A percentile compares a stretch with the other conserved stretches of the same genome.
These are phyloP conservation scores for Acidomyces sp. DNA, from an alignment of 495 filamentous ascomycete genomes.

Conservation along the genomic window DNA sequence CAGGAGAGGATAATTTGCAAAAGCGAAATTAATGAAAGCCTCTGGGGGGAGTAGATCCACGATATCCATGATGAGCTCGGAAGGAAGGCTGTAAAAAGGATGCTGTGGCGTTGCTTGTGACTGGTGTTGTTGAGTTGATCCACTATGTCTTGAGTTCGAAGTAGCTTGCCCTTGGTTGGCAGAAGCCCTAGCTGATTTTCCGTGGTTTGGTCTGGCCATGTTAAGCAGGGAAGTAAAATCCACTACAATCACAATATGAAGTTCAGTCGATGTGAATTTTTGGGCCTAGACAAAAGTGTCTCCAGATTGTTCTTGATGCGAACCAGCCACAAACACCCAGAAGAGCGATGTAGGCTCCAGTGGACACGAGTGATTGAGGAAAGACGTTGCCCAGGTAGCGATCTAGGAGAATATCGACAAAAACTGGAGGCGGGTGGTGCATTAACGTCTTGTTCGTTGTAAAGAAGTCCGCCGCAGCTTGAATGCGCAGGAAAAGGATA, in stretches of 20 bases:
- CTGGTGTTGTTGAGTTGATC: no score
- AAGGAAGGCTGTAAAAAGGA: conserved; percentile 27
- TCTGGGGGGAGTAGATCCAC: conserved; percentile 26
- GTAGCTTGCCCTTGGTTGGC: no score
- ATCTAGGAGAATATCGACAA: conserved; percentile 82
- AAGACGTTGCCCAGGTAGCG: conserved; percentile 44
- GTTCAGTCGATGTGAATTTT: conserved; percentile 26
- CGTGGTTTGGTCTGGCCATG: no score
- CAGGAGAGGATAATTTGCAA: conserved; percentile 31
- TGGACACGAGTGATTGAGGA: conserved; percentile 29
- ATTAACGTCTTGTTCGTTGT: conserved; percentile 61
- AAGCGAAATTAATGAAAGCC: conserved; percentile 29
- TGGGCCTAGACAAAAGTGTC: conserved; percentile 17
- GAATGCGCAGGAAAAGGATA: conserved; percentile 62
- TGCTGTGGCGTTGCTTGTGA: conserved; percentile 22
- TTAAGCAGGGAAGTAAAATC: no score
- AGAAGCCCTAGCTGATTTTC: no score
- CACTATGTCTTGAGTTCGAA: no score
- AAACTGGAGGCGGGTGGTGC: conserved; percentile 57
- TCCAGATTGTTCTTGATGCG: conserved; percentile 27
- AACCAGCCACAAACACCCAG: conserved; percentile 27
- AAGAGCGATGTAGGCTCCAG: conserved; percentile 26
- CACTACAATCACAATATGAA: no score
- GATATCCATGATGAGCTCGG: conserved; percentile 33
- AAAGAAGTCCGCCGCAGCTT: conserved; percentile 72